Evolutionary conservation across 371 early-diverging fungal genomes (phyloP), one percentile per base, ranked within the genome.

Genomic region (Sporodiniella umbellata): DNA sequence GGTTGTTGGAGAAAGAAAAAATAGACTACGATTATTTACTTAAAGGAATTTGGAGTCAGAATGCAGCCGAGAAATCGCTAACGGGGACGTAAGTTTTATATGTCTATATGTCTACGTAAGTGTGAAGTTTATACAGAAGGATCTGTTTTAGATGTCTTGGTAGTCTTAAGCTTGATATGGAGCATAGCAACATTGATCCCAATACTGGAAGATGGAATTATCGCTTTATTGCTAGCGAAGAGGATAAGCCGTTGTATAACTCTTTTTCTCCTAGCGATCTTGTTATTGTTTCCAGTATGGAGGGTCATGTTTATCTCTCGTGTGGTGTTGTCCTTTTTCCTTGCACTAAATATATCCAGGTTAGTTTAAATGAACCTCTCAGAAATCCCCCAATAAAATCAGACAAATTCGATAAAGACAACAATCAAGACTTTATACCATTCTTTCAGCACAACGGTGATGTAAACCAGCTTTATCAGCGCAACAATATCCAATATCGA

Each of bases 21-120:
- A 70, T 75, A 0, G 89, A 90, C 24, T 68, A 83, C 33, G 67
- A 80, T 43, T 70, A 78, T 28, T 67, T 78, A 14, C 80, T 87
- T 18, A 81, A 80, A 25, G 89, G 94, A 59, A 84, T 95, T 10
- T 96, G 96, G 96, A 82, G 77, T 11, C 59, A 87, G 54, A 50
- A 64, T 8, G 73, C 80, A 0, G 62, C 62, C 2, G 74, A 80
- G 11, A 48, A 62, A 22, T 68, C 70, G 46, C 33, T 54, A 35
- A 19, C 39, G 4, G 75, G 75, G 24, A 54, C 38, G 63, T 68
- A 60, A 44, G 54, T 51, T n/a, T n/a, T n/a, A n/a, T n/a, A n/a
- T n/a, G n/a, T n/a, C n/a, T n/a, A n/a, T n/a, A n/a, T n/a, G n/a
- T n/a, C n/a, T n/a, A n/a, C n/a, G n/a, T n/a, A n/a, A n/a, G n/a